These are phyloP conservation scores for Exophiala dermatitidis DNA, from an alignment of 2,329 filamentous ascomycete genomes.

Conservation along the genomic window DNA sequence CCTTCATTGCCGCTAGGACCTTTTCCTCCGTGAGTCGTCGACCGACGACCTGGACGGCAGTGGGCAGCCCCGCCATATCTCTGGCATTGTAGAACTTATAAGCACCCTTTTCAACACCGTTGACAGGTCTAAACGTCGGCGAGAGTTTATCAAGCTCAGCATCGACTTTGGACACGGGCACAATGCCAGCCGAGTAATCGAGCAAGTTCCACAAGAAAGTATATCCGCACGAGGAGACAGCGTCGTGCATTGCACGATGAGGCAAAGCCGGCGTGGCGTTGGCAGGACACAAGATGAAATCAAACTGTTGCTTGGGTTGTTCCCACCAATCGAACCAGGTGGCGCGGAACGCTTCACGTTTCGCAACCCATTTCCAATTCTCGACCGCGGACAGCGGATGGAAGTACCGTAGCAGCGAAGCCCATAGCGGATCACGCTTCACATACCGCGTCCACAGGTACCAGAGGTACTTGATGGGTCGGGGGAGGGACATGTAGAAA, in stretches of 20 bases:
- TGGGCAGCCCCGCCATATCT: conserved; percentile 80
- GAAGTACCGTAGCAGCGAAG: conserved; percentile 66
- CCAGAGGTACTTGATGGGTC: conserved; percentile 73
- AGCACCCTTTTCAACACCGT: conserved; percentile 72
- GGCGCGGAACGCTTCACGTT: conserved; percentile 69
- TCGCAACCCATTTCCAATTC: conserved; percentile 72
- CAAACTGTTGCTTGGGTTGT: conserved; percentile 57
- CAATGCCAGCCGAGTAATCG: conserved; percentile 74
- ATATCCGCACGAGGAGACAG: conserved; percentile 80
- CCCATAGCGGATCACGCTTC: conserved; percentile 67
- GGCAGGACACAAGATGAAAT: conserved; percentile 74
- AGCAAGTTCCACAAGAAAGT: conserved; percentile 92
- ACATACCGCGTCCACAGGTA: conserved; percentile 86
- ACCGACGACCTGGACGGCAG: conserved; percentile 78
- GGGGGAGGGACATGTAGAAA: conserved; percentile 64
- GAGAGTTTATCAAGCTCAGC: conserved; percentile 58
- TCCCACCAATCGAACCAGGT: conserved; percentile 85
- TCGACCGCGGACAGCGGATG: conserved; percentile 65
- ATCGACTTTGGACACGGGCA: conserved; percentile 83
- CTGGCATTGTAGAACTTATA: conserved; percentile 78
- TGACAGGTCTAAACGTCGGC: conserved; percentile 46
- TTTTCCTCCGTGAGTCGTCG: conserved; percentile 78
- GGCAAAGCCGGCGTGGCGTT: conserved; percentile 87
- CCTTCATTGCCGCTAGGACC: conserved; percentile 71
- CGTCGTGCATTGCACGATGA: conserved; percentile 77